Evolutionary conservation across 257 asterid species (phyloP).

Genomic region (Oldenlandia corymbosa): DNA sequence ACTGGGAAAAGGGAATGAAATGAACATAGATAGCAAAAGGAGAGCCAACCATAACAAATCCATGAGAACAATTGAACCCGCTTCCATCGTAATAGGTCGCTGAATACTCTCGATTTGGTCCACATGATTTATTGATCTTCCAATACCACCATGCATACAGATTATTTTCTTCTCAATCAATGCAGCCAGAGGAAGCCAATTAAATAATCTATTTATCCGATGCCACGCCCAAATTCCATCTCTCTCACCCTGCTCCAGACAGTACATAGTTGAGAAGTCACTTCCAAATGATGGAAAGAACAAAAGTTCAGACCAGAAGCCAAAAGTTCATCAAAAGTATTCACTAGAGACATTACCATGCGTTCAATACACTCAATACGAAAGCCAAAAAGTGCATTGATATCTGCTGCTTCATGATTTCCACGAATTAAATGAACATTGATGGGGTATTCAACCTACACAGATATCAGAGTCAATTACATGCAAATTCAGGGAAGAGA

Average conservation of each 20-base stretch:
- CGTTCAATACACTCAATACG: constrained; percentile 99
- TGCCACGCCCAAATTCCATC: constrained; percentile 99
- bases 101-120: constrained; percentile 94
- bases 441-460: constrained; percentile 81
- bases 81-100: constrained; percentile 99
- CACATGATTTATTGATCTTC: constrained; percentile 92
- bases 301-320: not conserved
- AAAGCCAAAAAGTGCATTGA: constrained; percentile 97
- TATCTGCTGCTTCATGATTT: constrained; percentile 99
- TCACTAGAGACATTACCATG: constrained; percentile 66
- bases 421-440: constrained; percentile 96
- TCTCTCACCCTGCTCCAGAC: constrained; percentile 84
- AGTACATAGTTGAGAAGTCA: constrained; percentile 18
- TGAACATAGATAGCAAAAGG: constrained; percentile 9
- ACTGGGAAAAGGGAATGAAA: constrained; percentile 8
- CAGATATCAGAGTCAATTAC: constrained; percentile 13
- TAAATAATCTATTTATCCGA: constrained; percentile 86
- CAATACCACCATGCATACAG: constrained; percentile 99
- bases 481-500: constrained; percentile 18
- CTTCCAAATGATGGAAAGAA: constrained; percentile 10
- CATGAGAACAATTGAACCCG: constrained; percentile 96
- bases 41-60: constrained; percentile 82
- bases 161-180: constrained; percentile 89
- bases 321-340: too few relatives aligned
- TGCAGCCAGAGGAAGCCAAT: constrained; percentile 99